Conservation (phyloP, 345 rosid species). For the Geranium brycei region DNA sequence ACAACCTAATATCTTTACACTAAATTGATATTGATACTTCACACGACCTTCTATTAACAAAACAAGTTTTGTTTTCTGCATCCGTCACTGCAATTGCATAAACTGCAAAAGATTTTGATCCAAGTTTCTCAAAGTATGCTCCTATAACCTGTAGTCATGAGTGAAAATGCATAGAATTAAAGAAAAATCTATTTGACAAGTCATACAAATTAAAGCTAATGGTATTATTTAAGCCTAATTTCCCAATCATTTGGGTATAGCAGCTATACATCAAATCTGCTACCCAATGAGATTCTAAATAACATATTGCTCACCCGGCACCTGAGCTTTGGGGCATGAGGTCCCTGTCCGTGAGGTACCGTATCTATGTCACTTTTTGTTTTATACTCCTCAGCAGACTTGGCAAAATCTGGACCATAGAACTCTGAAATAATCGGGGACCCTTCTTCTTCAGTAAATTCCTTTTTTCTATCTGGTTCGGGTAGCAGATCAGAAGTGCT, state of each 20-base stretch:
- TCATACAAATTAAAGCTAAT: background rate
- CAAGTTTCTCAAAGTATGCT: conserved; percentile 86
- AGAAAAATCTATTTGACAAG: background rate
- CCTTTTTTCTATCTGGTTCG: conserved; percentile 35
- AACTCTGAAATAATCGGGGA: conserved; percentile 56
- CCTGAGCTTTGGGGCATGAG: conserved; percentile 44
- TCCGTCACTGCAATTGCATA: conserved; percentile 96
- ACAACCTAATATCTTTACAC: background rate
- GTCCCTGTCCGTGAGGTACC: conserved; percentile 32
- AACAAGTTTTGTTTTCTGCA: conserved; percentile 66
- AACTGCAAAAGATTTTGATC: conserved; percentile 94
- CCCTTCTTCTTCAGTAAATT: conserved; percentile 39
- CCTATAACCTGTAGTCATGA: conserved; percentile 57
- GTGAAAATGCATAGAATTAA: conserved; percentile 7
- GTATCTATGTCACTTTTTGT: conserved; percentile 25
- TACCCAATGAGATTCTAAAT: conserved; percentile 10
- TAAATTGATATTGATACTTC: conserved; percentile 7
- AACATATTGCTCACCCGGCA: conserved; percentile 54
- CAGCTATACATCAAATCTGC: background rate
- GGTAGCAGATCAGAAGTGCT: conserved; percentile 60
- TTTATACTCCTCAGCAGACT: conserved; percentile 21
- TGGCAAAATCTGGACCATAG: conserved; percentile 43
- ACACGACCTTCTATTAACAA: conserved; percentile 90
- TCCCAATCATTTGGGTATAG: background rate
- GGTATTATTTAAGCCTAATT: conserved; percentile 1